A percentile compares a stretch with the other conserved stretches of the same genome.
Evolutionary conservation across 2,329 filamentous ascomycete genomes (phyloP).

Genomic region (Ciborinia camelliae): DNA sequence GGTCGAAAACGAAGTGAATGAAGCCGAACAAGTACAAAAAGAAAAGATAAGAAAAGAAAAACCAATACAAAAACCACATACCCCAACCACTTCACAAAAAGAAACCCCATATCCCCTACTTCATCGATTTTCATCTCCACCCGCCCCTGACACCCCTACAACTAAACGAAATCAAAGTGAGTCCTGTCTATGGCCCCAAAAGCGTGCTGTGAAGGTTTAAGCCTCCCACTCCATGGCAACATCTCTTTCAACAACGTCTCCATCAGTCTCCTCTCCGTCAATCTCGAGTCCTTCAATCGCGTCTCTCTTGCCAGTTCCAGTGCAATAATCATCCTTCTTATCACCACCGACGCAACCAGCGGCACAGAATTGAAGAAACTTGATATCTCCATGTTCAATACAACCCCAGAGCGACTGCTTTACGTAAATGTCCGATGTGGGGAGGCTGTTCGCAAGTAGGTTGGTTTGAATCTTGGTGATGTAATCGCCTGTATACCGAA

Average conservation of each 20-base stretch:
- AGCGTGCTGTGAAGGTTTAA: neutral
- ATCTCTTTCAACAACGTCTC: neutral
- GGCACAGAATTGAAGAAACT: neutral
- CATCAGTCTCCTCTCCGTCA: neutral
- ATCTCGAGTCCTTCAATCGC: neutral
- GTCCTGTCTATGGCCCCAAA: neutral
- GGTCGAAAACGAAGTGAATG: too few species aligned
- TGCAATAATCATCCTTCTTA: constrained; percentile 3
- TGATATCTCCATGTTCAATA: neutral
- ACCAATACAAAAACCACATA: neutral
- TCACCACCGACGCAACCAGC: neutral
- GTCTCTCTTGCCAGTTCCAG: constrained; percentile 1
- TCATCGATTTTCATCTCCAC: too few species aligned
- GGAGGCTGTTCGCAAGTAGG: neutral
- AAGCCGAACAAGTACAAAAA: neutral
- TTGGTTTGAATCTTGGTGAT: neutral
- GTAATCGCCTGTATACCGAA: neutral
- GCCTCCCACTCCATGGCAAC: neutral
- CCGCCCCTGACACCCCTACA: neutral
- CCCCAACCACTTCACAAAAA: neutral
- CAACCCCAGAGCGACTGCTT: neutral
- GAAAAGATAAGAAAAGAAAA: neutral
- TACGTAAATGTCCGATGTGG: constrained; percentile 1
- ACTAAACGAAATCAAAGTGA: neutral
- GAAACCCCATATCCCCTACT: neutral